Evolutionary conservation across 2,329 filamentous ascomycete species (phyloP), one percentile per base, ranked within the genome.

Genomic region (Trichoderma sp.): DNA sequence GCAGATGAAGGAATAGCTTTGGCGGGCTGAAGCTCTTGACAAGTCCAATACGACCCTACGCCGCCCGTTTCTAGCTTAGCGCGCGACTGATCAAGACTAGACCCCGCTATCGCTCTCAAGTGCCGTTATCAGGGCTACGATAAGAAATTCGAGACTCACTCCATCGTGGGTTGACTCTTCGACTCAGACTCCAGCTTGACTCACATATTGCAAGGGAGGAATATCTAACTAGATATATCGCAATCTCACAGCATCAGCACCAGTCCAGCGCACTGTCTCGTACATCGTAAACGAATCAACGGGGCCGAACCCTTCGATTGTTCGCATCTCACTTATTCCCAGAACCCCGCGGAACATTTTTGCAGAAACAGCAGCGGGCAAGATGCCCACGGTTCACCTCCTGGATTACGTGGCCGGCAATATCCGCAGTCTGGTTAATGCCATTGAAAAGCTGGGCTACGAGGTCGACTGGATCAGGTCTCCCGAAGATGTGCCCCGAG

Each of bases 391-490:
- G 60, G 92, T 95, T 72, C 88, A 95, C 81, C 82, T 96, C 68
- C 81, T 91, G 75, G 86, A 98, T 83, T 98, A 97, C 79, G 95
- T 97, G 73, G 95, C 96, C 71, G 96, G 96, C 77, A 99, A 99
- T 81, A 90, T 99, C 75, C 91, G 95, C 73, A 97, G 94, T 72
- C 88, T 99, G 76, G 95, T 94, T 78, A 99, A 99, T 84, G 96
- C 95, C 75, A 97, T 99, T 77, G 95, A 99, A 81, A 97, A 96
- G 81, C 87, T 95, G 70, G 96, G 96, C 71, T 98, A 95, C 79
- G 88, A 92, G 56, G 93, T 99, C 58, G 92, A 96, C 83, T 98
- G 95, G 96, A 86, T 99, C 74, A 91, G 87, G 75, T 89, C 89
- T 40, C 96, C 96, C 5, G 89, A 92, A 74, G 94, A 98, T 80